Percentiles rank a stretch among this genome's conserved stretches.
These are phyloP conservation scores for Byssoonygena ceratinophila DNA, from an alignment of 2,329 filamentous ascomycete species.

Conservation along the genomic window DNA sequence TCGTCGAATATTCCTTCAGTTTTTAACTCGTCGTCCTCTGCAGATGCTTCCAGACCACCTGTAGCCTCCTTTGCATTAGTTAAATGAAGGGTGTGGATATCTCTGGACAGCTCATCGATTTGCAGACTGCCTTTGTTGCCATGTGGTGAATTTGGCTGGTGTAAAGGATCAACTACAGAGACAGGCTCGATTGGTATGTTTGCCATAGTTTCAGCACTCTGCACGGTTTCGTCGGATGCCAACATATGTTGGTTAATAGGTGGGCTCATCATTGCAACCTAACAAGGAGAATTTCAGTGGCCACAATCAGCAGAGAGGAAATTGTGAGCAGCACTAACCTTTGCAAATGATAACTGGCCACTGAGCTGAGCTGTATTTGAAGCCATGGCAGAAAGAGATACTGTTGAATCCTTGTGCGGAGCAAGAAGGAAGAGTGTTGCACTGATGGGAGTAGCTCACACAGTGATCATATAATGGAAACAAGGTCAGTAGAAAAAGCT, in stretches of 20 bases:
- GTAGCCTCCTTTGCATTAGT: constrained; percentile 21
- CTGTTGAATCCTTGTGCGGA: not conserved
- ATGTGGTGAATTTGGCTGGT: not conserved
- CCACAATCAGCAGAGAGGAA: not conserved
- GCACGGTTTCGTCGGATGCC: not conserved
- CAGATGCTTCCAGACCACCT: constrained; percentile 19
- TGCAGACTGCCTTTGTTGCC: constrained; percentile 16
- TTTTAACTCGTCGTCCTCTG: constrained; percentile 24
- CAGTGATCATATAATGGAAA: constrained; percentile 26
- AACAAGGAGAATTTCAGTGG: not conserved
- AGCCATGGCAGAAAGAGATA: constrained; percentile 5
- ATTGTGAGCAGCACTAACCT: constrained; percentile 43
- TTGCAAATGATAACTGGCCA: constrained; percentile 58
- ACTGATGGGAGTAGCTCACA: constrained; percentile 10
- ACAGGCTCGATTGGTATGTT: not conserved
- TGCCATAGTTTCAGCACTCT: not conserved
- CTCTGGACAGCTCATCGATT: constrained; percentile 24
- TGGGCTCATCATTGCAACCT: constrained; percentile 7
- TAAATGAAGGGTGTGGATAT: constrained; percentile 28
- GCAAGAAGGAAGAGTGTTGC: constrained; percentile 15
- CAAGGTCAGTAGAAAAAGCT: constrained; percentile 32
- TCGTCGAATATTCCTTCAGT: constrained; percentile 35
- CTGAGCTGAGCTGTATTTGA: constrained; percentile 22
- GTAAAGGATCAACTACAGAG: not conserved
- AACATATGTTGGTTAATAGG: not conserved